Conservation (phyloP, 2,329 filamentous ascomycete species). For the Diaporthe aspalathi region DNA sequence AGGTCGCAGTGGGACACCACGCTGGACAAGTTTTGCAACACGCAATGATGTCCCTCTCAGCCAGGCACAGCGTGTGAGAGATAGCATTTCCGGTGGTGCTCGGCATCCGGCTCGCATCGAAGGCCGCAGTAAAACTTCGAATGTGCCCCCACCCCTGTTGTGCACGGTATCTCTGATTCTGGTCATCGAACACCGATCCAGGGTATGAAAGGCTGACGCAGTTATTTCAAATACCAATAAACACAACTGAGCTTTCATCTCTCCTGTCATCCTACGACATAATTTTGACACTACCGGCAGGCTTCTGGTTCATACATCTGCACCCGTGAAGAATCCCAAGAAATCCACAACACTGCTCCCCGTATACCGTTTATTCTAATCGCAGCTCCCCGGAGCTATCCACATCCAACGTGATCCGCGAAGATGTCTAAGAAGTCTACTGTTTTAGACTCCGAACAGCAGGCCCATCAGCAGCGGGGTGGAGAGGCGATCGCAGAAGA, state of each 20-base stretch:
- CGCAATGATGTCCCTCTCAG: too few species aligned
- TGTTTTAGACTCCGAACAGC: constrained; percentile 4
- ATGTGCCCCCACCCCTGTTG: constrained; percentile 1
- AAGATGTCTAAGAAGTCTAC: neutral
- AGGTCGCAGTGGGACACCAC: too few species aligned
- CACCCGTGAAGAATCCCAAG: too few species aligned
- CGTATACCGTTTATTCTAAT: too few species aligned
- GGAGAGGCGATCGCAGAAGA: neutral
- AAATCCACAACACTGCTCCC: too few species aligned
- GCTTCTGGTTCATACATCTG: too few species aligned
- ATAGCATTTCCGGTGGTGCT: too few species aligned
- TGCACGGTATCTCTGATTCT: neutral
- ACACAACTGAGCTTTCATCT: too few species aligned
- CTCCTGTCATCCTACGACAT: too few species aligned
- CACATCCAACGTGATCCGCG: neutral
- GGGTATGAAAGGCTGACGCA: neutral
- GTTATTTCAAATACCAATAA: neutral
- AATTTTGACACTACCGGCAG: too few species aligned
- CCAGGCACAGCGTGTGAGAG: neutral
- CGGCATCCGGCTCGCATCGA: neutral
- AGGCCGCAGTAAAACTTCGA: neutral
- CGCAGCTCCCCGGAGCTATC: too few species aligned
- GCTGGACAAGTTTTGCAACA: too few species aligned
- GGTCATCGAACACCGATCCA: neutral
- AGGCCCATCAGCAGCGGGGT: neutral